Conservation (phyloP, 768 basidiomycete genomes). For the Fibroporia radiculosa region DNA sequence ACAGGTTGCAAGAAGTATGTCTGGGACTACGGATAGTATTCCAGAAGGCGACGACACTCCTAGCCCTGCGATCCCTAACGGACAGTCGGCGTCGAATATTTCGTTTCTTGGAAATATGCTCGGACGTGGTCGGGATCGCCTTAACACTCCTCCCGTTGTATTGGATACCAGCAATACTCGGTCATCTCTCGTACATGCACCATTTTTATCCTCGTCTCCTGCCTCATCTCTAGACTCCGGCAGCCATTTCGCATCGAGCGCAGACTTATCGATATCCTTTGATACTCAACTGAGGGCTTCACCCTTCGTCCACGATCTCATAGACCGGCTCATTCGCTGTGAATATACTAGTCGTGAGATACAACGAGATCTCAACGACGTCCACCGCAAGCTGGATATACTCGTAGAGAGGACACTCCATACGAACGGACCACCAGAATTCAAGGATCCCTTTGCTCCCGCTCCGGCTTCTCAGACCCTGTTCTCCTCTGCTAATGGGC, state of each 20-base stretch:
- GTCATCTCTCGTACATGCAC: slow-evolving; percentile 36
- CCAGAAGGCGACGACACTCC: slow-evolving; percentile 50
- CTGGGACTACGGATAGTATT: slow-evolving; percentile 44
- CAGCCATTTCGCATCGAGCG: slow-evolving; percentile 47
- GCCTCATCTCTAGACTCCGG: slow-evolving; percentile 74
- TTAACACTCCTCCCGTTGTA: slow-evolving; percentile 41
- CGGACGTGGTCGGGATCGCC: slow-evolving; percentile 30
- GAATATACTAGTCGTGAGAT: slow-evolving; percentile 67
- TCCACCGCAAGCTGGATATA: slow-evolving; percentile 71
- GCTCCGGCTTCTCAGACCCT: slow-evolving; percentile 18
- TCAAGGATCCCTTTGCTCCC: slow-evolving; percentile 73
- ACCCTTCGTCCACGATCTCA: slow-evolving; percentile 65
- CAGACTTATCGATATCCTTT: slow-evolving; percentile 43
- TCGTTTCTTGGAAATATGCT: slow-evolving; percentile 33
- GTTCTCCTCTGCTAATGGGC: slow-evolving; percentile 29
- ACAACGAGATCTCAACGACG: slow-evolving; percentile 63
- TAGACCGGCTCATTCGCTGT: slow-evolving; percentile 66
- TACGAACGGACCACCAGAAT: slow-evolving; percentile 45
- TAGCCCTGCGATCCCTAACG: slow-evolving; percentile 21
- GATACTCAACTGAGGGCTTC: slow-evolving; percentile 73
- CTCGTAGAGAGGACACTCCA: slow-evolving; percentile 62
- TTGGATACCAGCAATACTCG: slow-evolving; percentile 25
- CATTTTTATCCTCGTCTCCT: slow-evolving; percentile 61
- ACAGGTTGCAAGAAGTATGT: slow-evolving; percentile 31
- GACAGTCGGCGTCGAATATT: slow-evolving; percentile 19